phyloP scores from a whole-genome alignment of 495 filamentous ascomycete genomes.

The Aspergillus sparsus region DNA sequence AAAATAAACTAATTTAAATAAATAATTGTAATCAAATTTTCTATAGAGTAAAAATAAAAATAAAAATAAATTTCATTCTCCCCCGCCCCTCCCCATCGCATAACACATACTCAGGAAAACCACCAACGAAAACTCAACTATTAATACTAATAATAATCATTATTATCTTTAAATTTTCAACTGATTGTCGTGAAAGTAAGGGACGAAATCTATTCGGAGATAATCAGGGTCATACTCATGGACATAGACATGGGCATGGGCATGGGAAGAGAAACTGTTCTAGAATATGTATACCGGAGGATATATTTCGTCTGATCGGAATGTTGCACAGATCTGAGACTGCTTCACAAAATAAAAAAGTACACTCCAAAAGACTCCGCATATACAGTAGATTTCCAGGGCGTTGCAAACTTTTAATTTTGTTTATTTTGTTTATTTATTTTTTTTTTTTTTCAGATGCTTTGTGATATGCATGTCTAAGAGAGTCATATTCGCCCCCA shows the following conservation, averaged over 20 bases:
- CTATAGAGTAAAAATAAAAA: neutral
- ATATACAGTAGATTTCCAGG: neutral
- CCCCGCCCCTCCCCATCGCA: too few species aligned
- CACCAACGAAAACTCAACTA: too few species aligned
- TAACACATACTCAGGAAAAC: too few species aligned
- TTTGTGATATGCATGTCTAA: neutral
- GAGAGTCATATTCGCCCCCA: conserved; percentile 13
- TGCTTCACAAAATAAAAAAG: neutral
- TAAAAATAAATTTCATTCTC: neutral
- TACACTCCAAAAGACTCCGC: neutral
- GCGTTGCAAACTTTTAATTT: too few species aligned
- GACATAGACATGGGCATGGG: neutral
- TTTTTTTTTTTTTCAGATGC: neutral
- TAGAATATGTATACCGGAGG: conserved; percentile 4
- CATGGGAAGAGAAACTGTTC: neutral
- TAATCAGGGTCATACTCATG: too few species aligned
- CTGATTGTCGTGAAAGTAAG: too few species aligned
- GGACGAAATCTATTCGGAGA: too few species aligned
- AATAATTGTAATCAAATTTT: neutral
- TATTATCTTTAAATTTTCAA: too few species aligned
- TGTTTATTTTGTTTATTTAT: neutral
- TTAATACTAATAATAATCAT: too few species aligned
- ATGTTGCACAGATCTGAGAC: conserved; percentile 24
- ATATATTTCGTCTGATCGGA: conserved; percentile 12
- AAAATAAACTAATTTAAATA: conserved; percentile 1